Evolutionary conservation across 495 filamentous ascomycete genomes (phyloP).

Genomic region (Penicillium pulvis): DNA sequence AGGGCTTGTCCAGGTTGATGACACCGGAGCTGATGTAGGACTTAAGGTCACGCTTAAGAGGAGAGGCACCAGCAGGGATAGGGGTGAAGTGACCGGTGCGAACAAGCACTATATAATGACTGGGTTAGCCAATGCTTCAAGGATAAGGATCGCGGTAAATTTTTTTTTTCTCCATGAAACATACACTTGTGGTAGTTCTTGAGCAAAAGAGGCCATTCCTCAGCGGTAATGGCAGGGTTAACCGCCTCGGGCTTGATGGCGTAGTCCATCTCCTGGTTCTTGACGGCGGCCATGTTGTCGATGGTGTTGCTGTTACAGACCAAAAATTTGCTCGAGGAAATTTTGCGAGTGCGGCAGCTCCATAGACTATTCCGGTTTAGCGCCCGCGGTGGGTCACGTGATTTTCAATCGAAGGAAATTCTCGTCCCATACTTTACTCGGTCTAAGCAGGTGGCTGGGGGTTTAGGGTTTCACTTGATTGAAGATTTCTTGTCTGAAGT

Average conservation of each 20-base stretch:
- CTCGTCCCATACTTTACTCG: neutral
- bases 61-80: conserved; percentile 83
- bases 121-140: conserved; percentile 26
- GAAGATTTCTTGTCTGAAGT: neutral
- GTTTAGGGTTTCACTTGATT: neutral
- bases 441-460: neutral
- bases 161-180: conserved; percentile 27
- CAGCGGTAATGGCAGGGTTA: conserved; percentile 71
- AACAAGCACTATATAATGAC: conserved; percentile 64
- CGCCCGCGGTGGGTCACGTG: conserved; percentile 13
- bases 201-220: conserved; percentile 83
- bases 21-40: conserved; percentile 94
- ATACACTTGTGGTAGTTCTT: conserved; percentile 86
- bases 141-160: conserved; percentile 14
- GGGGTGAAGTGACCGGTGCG: conserved; percentile 92
- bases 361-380: conserved; percentile 31
- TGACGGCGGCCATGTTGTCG: conserved; percentile 59
- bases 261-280: conserved; percentile 67
- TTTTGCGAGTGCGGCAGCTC: conserved; percentile 44
- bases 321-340: conserved; percentile 38
- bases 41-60: conserved; percentile 89
- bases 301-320: conserved; percentile 28
- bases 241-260: conserved; percentile 83
- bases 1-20: conserved; percentile 98
- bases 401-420: neutral